These are phyloP conservation scores for Trichocomaceae sp. DNA, from an alignment of 2,329 filamentous ascomycete genomes.

Conservation along the genomic window DNA sequence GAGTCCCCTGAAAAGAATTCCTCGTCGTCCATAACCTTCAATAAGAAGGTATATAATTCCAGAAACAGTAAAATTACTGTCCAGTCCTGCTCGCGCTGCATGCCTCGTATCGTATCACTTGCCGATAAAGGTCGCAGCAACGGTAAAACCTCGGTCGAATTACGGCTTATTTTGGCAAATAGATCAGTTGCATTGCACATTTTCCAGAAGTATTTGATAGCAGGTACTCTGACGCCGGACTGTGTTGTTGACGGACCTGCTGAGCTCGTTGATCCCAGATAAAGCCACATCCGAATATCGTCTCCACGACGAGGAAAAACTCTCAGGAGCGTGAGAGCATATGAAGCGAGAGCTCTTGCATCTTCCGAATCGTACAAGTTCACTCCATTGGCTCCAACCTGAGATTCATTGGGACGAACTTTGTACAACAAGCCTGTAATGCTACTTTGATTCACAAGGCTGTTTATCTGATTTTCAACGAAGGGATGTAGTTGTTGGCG, in stretches of 20 bases:
- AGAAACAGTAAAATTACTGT: slow-evolving; percentile 81
- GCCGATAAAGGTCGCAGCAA: slow-evolving; percentile 44
- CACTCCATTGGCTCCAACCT: not conserved
- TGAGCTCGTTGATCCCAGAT: slow-evolving; percentile 59
- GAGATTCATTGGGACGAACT: slow-evolving; percentile 19
- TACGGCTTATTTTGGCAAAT: slow-evolving; percentile 51
- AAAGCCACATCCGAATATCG: slow-evolving; percentile 91
- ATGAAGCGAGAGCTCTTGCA: slow-evolving; percentile 72
- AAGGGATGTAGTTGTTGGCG: slow-evolving; percentile 43
- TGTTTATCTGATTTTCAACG: slow-evolving; percentile 59
- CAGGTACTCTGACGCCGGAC: slow-evolving; percentile 46
- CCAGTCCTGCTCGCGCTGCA: slow-evolving; percentile 63
- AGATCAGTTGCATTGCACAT: slow-evolving; percentile 52
- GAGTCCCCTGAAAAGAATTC: slow-evolving; percentile 70
- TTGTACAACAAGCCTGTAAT: slow-evolving; percentile 58
- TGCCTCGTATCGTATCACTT: slow-evolving; percentile 35
- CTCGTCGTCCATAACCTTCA: slow-evolving; percentile 91
- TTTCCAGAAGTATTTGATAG: slow-evolving; percentile 81
- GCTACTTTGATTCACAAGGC: slow-evolving; percentile 67
- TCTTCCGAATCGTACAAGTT: slow-evolving; percentile 45
- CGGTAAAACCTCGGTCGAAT: slow-evolving; percentile 53
- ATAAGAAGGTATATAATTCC: slow-evolving; percentile 86
- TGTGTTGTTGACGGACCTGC: slow-evolving; percentile 28
- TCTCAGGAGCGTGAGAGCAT: slow-evolving; percentile 74
- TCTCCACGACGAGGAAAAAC: slow-evolving; percentile 77